Evolutionary conservation across 1,284 basidiomycete genomes (phyloP).

Genomic region (Cryptococcus sp.): DNA sequence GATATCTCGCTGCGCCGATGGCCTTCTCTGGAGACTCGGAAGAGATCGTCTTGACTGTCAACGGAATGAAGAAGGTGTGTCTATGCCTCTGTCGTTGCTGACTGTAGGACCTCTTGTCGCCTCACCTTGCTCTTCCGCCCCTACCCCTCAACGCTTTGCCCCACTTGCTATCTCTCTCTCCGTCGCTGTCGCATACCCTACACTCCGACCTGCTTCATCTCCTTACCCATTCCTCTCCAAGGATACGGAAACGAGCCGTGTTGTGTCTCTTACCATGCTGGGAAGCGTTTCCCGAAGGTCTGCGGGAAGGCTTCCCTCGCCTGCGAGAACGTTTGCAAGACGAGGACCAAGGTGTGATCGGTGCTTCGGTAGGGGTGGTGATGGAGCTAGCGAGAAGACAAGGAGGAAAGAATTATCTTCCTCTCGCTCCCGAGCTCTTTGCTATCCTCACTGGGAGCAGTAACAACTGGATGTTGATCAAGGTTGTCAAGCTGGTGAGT

Average conservation of each 20-base stretch:
- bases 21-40: slow-evolving; percentile 93
- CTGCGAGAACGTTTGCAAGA: slow-evolving; percentile 83
- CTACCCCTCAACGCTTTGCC: slow-evolving; percentile 81
- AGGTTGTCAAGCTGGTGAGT: slow-evolving; percentile 90
- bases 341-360: slow-evolving; percentile 79
- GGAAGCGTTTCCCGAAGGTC: slow-evolving; percentile 70
- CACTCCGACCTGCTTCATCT: slow-evolving; percentile 79
- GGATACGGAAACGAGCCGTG: slow-evolving; percentile 84
- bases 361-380: slow-evolving; percentile 87
- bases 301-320: slow-evolving; percentile 60
- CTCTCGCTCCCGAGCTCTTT: slow-evolving; percentile 87
- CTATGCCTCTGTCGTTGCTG: slow-evolving; percentile 1
- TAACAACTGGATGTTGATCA: slow-evolving; percentile 99
- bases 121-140: slow-evolving; percentile 64
- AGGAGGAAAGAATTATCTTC: slow-evolving; percentile 70
- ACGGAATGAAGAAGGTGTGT: slow-evolving; percentile 88
- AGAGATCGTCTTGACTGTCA: slow-evolving; percentile 95
- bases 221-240: slow-evolving; percentile 82
- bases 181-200: slow-evolving; percentile 83
- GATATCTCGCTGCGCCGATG: slow-evolving; percentile 89
- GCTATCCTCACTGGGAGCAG: slow-evolving; percentile 87
- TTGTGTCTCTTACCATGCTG: slow-evolving; percentile 73
- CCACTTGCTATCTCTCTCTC: slow-evolving; percentile 80
- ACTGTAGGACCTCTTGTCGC: slow-evolving; percentile 71
- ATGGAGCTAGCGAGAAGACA: slow-evolving; percentile 78